phyloP scores from a whole-genome alignment of 2,329 filamentous ascomycete species.

The Alternaria arborescens region DNA sequence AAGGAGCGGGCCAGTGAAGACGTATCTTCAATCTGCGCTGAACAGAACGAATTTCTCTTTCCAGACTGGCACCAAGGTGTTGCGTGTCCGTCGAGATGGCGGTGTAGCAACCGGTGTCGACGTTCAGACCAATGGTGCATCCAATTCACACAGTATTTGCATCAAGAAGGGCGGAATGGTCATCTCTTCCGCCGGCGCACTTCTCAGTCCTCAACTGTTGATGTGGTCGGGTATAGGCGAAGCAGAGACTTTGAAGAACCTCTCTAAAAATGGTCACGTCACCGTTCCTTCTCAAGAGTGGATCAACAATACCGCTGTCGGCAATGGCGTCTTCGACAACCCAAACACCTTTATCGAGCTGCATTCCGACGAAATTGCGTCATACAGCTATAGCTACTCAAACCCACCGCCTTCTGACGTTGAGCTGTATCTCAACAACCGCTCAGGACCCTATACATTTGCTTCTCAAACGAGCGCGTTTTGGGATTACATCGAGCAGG shows the following conservation, averaged over 20 bases:
- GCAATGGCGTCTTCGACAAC: conserved; percentile 63
- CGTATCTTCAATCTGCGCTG: conserved; percentile 61
- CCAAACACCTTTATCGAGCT: conserved; percentile 65
- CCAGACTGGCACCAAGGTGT: conserved; percentile 55
- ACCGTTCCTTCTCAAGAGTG: conserved; percentile 51
- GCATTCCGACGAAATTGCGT: conserved; percentile 53
- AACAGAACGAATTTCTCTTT: conserved; percentile 46
- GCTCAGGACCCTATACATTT: conserved; percentile 63
- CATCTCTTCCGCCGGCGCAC: conserved; percentile 44
- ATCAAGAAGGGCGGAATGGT: conserved; percentile 39
- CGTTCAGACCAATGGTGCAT: conserved; percentile 44
- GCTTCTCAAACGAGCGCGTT: conserved; percentile 64
- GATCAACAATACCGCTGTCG: conserved; percentile 61
- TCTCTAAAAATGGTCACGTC: conserved; percentile 50
- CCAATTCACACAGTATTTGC: conserved; percentile 41
- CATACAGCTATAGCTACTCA: conserved; percentile 60
- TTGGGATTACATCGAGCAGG: conserved; percentile 59
- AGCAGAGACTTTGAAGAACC: conserved; percentile 31
- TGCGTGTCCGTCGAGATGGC: conserved; percentile 55
- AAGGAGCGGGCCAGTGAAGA: conserved; percentile 59
- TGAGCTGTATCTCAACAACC: conserved; percentile 57
- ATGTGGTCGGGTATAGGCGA: conserved; percentile 53
- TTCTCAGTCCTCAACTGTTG: conserved; percentile 50
- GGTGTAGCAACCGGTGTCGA: conserved; percentile 56
- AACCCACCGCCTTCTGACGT: conserved; percentile 54